Percentiles rank a stretch among this genome's conserved stretches.
phyloP scores from a whole-genome alignment of 305 asterid genomes.

The Caryopteris hybrid region DNA sequence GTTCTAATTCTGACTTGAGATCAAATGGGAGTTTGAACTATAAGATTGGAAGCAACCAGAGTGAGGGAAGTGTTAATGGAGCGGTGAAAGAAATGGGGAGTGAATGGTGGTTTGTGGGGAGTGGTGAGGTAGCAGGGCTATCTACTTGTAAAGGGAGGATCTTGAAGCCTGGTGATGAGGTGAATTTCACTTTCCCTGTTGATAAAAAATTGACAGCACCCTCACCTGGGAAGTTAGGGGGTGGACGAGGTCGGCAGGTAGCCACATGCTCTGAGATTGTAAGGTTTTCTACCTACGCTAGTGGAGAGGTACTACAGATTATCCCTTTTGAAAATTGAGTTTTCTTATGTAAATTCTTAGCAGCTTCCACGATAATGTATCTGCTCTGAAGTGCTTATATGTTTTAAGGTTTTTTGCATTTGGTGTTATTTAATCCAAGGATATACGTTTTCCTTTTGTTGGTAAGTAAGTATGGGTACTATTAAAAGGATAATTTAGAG shows the following conservation, averaged over 20 bases:
- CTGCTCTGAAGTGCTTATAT: neutral
- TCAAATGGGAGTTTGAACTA: conserved; percentile 19
- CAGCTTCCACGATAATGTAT: neutral
- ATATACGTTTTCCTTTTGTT: neutral
- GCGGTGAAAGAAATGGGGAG: conserved; percentile 37
- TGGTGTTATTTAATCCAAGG: neutral
- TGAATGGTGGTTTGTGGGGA: conserved; percentile 91
- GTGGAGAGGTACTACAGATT: conserved; percentile 70
- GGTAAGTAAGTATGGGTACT: neutral
- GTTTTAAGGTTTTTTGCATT: neutral
- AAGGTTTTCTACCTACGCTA: conserved; percentile 64
- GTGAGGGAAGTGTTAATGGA: conserved; percentile 23
- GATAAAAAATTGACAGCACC: conserved; percentile 53
- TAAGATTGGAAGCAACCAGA: conserved; percentile 23
- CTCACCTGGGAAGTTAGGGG: conserved; percentile 63
- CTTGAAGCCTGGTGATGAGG: conserved; percentile 69
- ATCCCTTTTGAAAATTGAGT: neutral
- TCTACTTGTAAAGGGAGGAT: conserved; percentile 90
- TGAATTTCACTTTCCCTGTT: conserved; percentile 56
- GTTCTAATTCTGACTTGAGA: conserved; percentile 14
- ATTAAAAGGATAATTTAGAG: neutral
- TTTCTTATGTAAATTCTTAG: conserved; percentile 1
- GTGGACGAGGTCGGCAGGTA: conserved; percentile 71
- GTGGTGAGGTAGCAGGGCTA: conserved; percentile 64
- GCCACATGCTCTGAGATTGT: conserved; percentile 80